phyloP scores from a whole-genome alignment of 225 moss, liverwort and hornwort species.

The Polytrichum commune region DNA sequence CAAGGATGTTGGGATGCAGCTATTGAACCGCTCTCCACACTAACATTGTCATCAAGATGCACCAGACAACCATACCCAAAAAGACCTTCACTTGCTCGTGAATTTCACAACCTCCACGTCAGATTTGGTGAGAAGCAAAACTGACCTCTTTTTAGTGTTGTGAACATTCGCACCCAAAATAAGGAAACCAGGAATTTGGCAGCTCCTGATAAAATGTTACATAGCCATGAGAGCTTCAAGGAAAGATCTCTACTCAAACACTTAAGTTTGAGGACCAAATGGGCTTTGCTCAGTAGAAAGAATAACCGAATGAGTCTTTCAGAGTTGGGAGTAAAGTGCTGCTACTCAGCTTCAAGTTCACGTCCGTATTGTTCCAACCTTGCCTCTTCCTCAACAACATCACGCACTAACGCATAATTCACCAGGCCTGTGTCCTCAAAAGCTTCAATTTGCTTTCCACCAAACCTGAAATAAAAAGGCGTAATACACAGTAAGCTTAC shows the following conservation, averaged over 20 bases:
- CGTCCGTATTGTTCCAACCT: conserved; percentile 90
- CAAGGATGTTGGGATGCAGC: too few species aligned
- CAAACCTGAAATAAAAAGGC: conserved; percentile 55
- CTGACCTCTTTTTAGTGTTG: background rate
- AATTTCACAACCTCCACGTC: too few species aligned
- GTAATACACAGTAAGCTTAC: background rate
- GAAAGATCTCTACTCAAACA: too few species aligned
- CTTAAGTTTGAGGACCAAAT: too few species aligned
- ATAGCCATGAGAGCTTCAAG: too few species aligned
- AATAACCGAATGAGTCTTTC: too few species aligned
- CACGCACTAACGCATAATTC: conserved; percentile 87
- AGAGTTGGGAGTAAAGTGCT: background rate
- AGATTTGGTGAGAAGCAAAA: background rate
- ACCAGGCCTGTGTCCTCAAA: conserved; percentile 87
- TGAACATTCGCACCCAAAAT: conserved; percentile 16
- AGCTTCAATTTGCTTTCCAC: conserved; percentile 88
- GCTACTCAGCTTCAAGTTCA: conserved; percentile 80
- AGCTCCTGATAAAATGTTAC: background rate
- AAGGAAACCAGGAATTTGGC: conserved; percentile 11
- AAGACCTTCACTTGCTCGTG: too few species aligned
- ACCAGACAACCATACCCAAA: too few species aligned
- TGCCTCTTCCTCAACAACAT: conserved; percentile 76
- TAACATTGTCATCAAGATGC: too few species aligned
- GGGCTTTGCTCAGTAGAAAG: too few species aligned
- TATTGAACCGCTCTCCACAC: too few species aligned